These are phyloP conservation scores for Neophaeococcomyces aloes DNA, from an alignment of 2,329 filamentous ascomycete genomes.

Conservation along the genomic window DNA sequence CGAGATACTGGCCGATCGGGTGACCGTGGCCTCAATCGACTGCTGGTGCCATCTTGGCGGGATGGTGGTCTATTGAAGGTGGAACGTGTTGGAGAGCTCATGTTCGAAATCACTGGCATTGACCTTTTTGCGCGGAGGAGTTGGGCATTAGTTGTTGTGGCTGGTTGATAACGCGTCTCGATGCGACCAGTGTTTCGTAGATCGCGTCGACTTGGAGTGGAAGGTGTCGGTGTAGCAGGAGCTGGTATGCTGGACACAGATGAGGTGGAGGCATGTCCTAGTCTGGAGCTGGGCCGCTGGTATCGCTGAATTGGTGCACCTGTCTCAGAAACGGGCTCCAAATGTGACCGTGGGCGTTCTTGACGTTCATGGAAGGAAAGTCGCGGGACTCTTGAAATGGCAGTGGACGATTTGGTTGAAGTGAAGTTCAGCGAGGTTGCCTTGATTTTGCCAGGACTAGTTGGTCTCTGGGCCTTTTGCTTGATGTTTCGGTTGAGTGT, in stretches of 20 bases:
- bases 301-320: slow-evolving; percentile 58
- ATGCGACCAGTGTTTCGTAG: slow-evolving; percentile 35
- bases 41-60: slow-evolving; percentile 28
- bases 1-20: slow-evolving; percentile 49
- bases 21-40: slow-evolving; percentile 52
- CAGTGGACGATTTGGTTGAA: slow-evolving; percentile 53
- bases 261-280: slow-evolving; percentile 59
- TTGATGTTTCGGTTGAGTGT: slow-evolving; percentile 87
- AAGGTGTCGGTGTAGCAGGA: slow-evolving; percentile 48
- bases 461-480: slow-evolving; percentile 60
- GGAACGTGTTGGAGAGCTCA: slow-evolving; percentile 25
- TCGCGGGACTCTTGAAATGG: slow-evolving; percentile 63
- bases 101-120: slow-evolving; percentile 44
- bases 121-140: slow-evolving; percentile 51
- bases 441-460: slow-evolving; percentile 52
- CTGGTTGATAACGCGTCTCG: slow-evolving; percentile 32
- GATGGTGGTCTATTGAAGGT: slow-evolving; percentile 30
- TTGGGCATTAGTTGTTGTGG: slow-evolving; percentile 43
- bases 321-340: slow-evolving; percentile 90
- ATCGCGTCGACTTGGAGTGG: slow-evolving; percentile 52
- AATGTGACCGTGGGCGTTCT: slow-evolving; percentile 60
- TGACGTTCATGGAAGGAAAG: slow-evolving; percentile 42
- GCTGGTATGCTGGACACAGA: slow-evolving; percentile 55
- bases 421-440: slow-evolving; percentile 86
- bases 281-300: slow-evolving; percentile 55